These are phyloP conservation scores for Falciphora oryzae DNA, from an alignment of 2,329 filamentous ascomycete genomes.

Conservation along the genomic window DNA sequence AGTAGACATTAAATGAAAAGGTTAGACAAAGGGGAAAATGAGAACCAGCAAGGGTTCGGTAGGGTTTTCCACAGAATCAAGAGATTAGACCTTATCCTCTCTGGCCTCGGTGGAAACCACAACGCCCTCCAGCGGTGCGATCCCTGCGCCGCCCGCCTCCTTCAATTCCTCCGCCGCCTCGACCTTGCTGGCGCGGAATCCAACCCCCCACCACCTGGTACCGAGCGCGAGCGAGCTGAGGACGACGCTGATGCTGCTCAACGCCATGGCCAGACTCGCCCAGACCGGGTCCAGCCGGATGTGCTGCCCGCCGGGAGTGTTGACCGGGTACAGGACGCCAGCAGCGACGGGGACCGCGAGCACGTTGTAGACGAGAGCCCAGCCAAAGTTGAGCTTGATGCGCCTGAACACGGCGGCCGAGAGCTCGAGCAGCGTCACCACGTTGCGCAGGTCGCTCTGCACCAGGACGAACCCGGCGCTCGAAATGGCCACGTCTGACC, in stretches of 20 bases:
- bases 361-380: constrained; percentile 79
- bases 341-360: constrained; percentile 75
- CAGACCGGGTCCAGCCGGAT: constrained; percentile 70
- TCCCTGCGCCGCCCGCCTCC: background rate
- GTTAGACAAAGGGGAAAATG: background rate
- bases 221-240: constrained; percentile 71
- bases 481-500: constrained; percentile 77
- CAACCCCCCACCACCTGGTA: constrained; percentile 36
- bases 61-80: background rate
- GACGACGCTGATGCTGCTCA: constrained; percentile 87
- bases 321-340: constrained; percentile 63
- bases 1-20: background rate
- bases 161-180: background rate
- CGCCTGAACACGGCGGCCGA: constrained; percentile 67
- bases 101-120: constrained; percentile 4
- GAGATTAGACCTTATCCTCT: constrained; percentile 1
- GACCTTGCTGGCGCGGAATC: constrained; percentile 32
- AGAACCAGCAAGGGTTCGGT: background rate
- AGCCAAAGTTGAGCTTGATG: constrained; percentile 79
- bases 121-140: background rate
- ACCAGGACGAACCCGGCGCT: constrained; percentile 79
- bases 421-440: constrained; percentile 69
- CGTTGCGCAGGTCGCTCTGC: constrained; percentile 55
- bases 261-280: constrained; percentile 87
- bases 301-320: constrained; percentile 42